phyloP scores from a whole-genome alignment of 169 alveolate genomes.

The Cytauxzoon felis region DNA sequence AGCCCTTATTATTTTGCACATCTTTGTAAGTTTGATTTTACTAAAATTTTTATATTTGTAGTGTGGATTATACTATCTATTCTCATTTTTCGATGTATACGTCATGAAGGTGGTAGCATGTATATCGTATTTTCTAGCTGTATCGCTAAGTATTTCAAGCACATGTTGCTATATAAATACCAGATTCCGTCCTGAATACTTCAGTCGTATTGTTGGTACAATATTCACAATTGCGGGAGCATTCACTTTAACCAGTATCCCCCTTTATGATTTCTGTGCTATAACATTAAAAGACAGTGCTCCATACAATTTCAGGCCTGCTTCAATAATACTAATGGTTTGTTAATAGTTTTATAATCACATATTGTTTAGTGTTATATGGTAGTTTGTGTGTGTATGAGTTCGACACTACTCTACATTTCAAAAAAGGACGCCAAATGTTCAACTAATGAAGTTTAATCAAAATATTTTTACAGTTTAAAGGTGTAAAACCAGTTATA shows the following conservation, averaged over 20 bases:
- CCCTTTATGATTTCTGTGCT: conserved; percentile 26
- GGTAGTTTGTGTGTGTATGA: conserved; percentile 9
- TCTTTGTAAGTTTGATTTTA: conserved; percentile 6
- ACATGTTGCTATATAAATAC: conserved; percentile 36
- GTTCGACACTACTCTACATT: conserved; percentile 17
- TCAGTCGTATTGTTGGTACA: conserved; percentile 17
- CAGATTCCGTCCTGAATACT: conserved; percentile 24
- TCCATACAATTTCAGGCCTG: conserved; percentile 44
- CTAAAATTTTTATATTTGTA: background rate
- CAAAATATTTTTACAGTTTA: background rate
- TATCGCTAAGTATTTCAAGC: conserved; percentile 24
- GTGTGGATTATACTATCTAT: conserved; percentile 5
- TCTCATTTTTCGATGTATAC: conserved; percentile 20
- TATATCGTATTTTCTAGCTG: conserved; percentile 36
- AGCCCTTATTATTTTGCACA: conserved; percentile 26
- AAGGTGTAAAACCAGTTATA: background rate
- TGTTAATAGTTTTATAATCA: background rate
- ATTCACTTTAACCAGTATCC: conserved; percentile 27
- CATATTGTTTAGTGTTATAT: conserved; percentile 22
- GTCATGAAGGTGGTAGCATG: conserved; percentile 47
- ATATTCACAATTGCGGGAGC: conserved; percentile 21
- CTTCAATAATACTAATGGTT: conserved; percentile 21
- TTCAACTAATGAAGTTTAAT: background rate
- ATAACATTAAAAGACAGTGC: background rate
- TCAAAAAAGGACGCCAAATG: conserved; percentile 6